These are phyloP conservation scores for Hymenoscyphus fructigenus DNA, from an alignment of 2,329 filamentous ascomycete genomes.

Conservation along the genomic window DNA sequence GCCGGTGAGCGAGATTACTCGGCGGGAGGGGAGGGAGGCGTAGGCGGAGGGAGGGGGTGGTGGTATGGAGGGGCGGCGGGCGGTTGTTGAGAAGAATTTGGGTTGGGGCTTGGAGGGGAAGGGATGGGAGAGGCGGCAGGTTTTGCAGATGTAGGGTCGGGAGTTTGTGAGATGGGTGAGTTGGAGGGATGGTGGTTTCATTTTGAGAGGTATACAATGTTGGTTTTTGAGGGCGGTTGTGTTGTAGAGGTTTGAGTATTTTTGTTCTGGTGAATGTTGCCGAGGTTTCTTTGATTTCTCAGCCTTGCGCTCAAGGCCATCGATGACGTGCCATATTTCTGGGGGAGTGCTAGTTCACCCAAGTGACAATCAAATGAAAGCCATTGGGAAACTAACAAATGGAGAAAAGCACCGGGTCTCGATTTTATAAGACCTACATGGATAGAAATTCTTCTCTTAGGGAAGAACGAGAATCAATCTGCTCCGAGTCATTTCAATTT, in stretches of 20 bases:
- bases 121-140: slow-evolving; percentile 19
- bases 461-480: no score
- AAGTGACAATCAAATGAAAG: no score
- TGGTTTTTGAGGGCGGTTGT: slow-evolving; percentile 72
- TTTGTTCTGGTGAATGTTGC: not conserved
- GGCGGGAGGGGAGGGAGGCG: slow-evolving; percentile 67
- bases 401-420: no score
- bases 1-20: slow-evolving; percentile 76
- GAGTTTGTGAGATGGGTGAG: slow-evolving; percentile 13
- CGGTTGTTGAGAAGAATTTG: slow-evolving; percentile 10
- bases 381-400: no score
- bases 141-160: slow-evolving; percentile 27
- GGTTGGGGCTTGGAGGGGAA: slow-evolving; percentile 12
- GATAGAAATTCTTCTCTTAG: no score
- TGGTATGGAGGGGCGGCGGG: slow-evolving; percentile 30
- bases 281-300: not conserved
- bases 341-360: no score
- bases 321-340: not conserved
- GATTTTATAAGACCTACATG: no score
- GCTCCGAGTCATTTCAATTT: not conserved
- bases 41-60: slow-evolving; percentile 48
- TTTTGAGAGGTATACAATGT: slow-evolving; percentile 75
- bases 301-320: not conserved
- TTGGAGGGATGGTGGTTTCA: slow-evolving; percentile 22
- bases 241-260: slow-evolving; percentile 65